Base-by-base conservation (phyloP, 1,284 basidiomycete genomes). In the Tilletia setariae region DNA sequence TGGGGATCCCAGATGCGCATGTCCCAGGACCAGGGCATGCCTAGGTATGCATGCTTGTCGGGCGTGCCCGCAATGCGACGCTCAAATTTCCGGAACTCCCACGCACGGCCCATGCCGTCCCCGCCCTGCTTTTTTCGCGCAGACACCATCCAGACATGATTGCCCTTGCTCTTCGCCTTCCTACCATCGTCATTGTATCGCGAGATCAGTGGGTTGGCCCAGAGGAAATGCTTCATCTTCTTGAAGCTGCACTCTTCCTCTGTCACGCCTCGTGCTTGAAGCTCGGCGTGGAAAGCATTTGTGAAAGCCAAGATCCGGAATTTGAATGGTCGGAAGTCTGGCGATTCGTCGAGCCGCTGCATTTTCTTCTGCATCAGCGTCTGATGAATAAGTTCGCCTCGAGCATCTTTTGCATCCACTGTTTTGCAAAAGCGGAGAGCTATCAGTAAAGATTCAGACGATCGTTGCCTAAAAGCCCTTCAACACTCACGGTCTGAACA, bases 251-350 rank as follows among this genome's bases (percentile, higher is more conserved):
- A 84, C 49, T 86, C 85, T 43, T 85, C 83, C 61, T 87, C 86
- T 25, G 82, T 81, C 64, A 87, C 83, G 3, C 86, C 86, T 13
- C 84, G 77, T 19, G 32, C 40, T 79, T 86, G 78, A 79, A 91
- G 90, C 86, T 94, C 91, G 82, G 97, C 93, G 76, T 95, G 86
- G 82, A 98, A 98, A 0, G 91, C 92, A 77, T 94, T 93, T 15
- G 95, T 98, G 84, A 99, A 99, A 0, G 96, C 95, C 82, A 95
- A 93, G 77, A 99, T 98, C 67, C 96, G 89, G 85, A 98, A 98
- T 84, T 98, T 98, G 89, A 99, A 98, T 21, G 96, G 95, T 32
- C 95, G 88, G 84, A 95, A 99, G 84, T 98, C 95, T 61, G 90
- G 89, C 61, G 92, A 94, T 85, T 98, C 94, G 56, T 80, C 76